phyloP scores from a whole-genome alignment of 148 eudicot species.

The Mesembryanthemum crystallinum region DNA sequence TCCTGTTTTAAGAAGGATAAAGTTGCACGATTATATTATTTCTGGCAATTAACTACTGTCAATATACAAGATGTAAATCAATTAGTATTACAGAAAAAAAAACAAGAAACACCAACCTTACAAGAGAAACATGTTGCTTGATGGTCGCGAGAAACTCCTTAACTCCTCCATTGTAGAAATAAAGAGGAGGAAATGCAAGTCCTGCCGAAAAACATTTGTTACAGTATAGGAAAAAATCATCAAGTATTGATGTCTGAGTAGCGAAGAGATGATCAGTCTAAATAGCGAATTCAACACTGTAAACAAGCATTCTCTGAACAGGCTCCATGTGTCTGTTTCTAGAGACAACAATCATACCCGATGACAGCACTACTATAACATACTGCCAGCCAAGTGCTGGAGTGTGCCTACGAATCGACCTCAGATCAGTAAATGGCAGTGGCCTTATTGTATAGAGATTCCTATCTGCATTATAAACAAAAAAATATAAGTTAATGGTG shows the following conservation, averaged over 20 bases:
- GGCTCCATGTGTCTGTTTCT: neutral
- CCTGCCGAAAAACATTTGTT: slow-evolving; percentile 44
- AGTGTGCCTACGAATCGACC: slow-evolving; percentile 83
- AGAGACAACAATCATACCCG: slow-evolving; percentile 40
- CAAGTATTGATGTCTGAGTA: no score
- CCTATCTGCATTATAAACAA: slow-evolving; percentile 62
- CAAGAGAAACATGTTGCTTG: slow-evolving; percentile 78
- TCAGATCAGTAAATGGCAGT: slow-evolving; percentile 71
- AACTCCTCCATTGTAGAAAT: slow-evolving; percentile 93
- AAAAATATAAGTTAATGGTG: neutral
- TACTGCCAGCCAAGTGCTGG: slow-evolving; percentile 95
- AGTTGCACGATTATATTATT: no score
- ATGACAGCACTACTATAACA: slow-evolving; percentile 74
- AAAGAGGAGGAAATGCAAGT: slow-evolving; percentile 91
- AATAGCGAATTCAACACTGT: neutral
- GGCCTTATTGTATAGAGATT: slow-evolving; percentile 84
- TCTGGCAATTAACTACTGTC: no score
- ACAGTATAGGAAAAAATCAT: neutral
- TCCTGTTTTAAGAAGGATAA: no score
- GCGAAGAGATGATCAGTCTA: neutral
- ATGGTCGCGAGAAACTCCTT: slow-evolving; percentile 80
- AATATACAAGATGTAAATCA: neutral
- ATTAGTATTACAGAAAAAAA: neutral
- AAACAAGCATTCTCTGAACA: neutral
- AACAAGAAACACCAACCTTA: slow-evolving; percentile 44